Evolutionary conservation across 148 eudicot genomes (phyloP).

Genomic region (Chenopodium suecicum): DNA sequence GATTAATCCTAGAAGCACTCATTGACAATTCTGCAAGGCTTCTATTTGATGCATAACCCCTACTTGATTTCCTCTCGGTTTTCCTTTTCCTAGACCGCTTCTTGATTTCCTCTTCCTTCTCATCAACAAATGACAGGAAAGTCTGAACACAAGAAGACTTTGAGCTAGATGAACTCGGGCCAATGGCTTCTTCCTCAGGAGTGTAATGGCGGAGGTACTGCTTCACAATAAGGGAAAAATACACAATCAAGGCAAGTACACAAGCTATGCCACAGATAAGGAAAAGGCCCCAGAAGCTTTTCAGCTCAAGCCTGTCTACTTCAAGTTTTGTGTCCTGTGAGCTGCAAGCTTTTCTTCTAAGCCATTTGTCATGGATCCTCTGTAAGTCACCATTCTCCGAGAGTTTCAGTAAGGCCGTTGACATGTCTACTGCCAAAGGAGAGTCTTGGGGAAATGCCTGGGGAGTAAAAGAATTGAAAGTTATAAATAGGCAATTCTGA

Average conservation of each 20-base stretch:
- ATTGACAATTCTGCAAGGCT: constrained; percentile 15
- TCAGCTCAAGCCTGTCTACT: constrained; percentile 53
- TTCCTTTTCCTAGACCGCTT: constrained; percentile 47
- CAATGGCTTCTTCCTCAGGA: constrained; percentile 13
- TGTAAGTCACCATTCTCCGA: constrained; percentile 78
- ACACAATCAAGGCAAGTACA: constrained; percentile 46
- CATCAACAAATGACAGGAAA: constrained; percentile 63
- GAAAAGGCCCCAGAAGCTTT: constrained; percentile 84
- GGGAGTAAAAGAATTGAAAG: not conserved
- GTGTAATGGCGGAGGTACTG: constrained; percentile 42
- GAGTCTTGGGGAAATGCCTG: constrained; percentile 83
- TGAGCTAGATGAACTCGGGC: constrained; percentile 12
- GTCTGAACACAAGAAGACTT: constrained; percentile 40
- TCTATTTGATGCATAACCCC: constrained; percentile 24
- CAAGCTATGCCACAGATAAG: constrained; percentile 65
- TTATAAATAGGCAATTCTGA: not conserved
- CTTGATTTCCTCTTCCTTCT: constrained; percentile 48
- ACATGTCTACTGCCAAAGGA: constrained; percentile 68
- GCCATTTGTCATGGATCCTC: constrained; percentile 79
- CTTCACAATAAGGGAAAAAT: constrained; percentile 38
- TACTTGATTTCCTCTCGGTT: constrained; percentile 34
- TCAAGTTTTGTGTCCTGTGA: constrained; percentile 47
- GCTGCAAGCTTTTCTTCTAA: constrained; percentile 61
- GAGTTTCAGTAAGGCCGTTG: constrained; percentile 64
- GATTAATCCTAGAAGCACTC: constrained; percentile 23